phyloP scores from a whole-genome alignment of 768 basidiomycete species.

The Ramaria sp. region DNA sequence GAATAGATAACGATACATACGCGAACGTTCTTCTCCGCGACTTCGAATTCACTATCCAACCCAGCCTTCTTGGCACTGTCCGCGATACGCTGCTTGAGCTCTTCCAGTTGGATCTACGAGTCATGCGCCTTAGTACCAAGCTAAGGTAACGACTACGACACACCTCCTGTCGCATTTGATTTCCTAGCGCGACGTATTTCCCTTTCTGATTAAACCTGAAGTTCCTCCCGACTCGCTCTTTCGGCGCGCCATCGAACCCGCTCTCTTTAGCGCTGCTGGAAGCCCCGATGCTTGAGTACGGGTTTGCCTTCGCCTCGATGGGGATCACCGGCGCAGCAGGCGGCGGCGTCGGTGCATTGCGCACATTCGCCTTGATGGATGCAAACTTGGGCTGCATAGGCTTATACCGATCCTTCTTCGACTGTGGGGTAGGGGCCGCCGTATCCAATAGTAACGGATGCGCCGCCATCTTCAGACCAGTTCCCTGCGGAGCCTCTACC shows the following conservation, averaged over 20 bases:
- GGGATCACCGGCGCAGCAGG: conserved; percentile 26
- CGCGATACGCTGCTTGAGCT: conserved; percentile 84
- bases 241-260: conserved; percentile 58
- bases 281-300: conserved; percentile 53
- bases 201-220: conserved; percentile 91
- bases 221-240: conserved; percentile 54
- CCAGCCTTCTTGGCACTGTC: conserved; percentile 91
- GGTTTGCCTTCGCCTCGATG: conserved; percentile 49
- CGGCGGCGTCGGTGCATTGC: conserved; percentile 60
- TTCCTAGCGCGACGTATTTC: conserved; percentile 47
- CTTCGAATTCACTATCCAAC: conserved; percentile 85
- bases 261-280: conserved; percentile 15
- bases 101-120: conserved; percentile 65
- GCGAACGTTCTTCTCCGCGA: conserved; percentile 81
- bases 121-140: conserved; percentile 13
- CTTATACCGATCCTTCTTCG: conserved; percentile 88
- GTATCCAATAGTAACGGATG: conserved; percentile 76
- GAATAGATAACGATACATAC: conserved; percentile 29
- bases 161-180: conserved; percentile 42
- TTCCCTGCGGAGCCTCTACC: conserved; percentile 66
- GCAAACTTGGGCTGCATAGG: conserved; percentile 99
- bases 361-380: conserved; percentile 82
- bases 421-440: conserved; percentile 46
- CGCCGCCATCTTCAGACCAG: conserved; percentile 82
- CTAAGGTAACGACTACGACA: conserved; percentile 41